Conservation (phyloP, 2,329 filamentous ascomycete species). For the Fusarium duplospermum region DNA sequence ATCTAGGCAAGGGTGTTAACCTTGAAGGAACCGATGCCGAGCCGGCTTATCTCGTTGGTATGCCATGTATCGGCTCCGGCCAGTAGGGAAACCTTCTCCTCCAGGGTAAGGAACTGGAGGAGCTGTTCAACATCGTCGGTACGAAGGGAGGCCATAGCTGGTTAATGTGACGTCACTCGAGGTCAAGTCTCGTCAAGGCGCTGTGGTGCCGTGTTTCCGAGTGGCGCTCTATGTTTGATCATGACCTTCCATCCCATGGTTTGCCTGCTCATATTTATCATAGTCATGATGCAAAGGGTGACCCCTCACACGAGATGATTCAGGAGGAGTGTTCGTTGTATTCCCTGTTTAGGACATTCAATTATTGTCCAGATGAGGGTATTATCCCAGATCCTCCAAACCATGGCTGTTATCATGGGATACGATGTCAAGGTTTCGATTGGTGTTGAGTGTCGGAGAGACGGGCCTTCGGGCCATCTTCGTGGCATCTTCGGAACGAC, state of each 20-base stretch:
- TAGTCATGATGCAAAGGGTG: not conserved
- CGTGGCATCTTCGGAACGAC: not conserved
- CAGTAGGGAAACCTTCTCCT: slow-evolving; percentile 18
- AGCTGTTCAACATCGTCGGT: not conserved
- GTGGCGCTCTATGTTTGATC: not conserved
- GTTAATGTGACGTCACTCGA: not conserved
- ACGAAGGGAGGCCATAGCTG: not conserved
- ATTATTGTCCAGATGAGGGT: not conserved
- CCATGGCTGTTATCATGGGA: not conserved
- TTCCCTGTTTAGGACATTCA: not conserved
- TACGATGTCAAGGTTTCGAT: not conserved
- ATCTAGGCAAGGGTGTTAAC: not conserved
- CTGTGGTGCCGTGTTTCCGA: not conserved
- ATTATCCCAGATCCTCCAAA: not conserved
- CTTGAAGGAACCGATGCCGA: slow-evolving; percentile 23
- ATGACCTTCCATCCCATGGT: not conserved
- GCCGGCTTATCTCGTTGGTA: slow-evolving; percentile 11
- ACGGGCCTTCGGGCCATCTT: not conserved
- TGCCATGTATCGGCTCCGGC: slow-evolving; percentile 19
- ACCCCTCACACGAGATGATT: not conserved
- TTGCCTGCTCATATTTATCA: not conserved
- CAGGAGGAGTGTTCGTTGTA: not conserved
- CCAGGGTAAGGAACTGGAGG: slow-evolving; percentile 1
- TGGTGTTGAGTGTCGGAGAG: not conserved
- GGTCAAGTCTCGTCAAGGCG: not conserved